Percentiles rank a stretch among this genome's conserved stretches.
phyloP scores from a whole-genome alignment of 306 rosid genomes.

The Pyrus communis region DNA sequence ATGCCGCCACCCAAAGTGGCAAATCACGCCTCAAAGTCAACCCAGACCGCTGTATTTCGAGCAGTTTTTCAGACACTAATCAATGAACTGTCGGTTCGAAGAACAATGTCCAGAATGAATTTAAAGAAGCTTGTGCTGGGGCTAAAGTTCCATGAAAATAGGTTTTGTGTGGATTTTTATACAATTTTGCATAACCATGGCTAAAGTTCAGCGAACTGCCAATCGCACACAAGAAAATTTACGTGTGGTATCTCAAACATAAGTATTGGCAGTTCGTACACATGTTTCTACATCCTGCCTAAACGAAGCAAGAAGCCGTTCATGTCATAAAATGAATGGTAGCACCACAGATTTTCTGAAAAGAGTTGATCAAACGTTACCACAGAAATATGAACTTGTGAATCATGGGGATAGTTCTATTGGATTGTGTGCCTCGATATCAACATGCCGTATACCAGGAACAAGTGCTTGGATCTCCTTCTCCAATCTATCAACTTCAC shows the following conservation, averaged over 20 bases:
- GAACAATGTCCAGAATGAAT: too few relatives aligned
- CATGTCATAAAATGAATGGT: background rate
- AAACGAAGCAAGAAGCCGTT: background rate
- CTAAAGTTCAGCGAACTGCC: too few relatives aligned
- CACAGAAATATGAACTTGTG: background rate
- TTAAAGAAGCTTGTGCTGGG: too few relatives aligned
- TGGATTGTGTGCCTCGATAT: constrained; percentile 97
- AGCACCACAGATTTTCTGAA: background rate
- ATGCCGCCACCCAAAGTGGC: too few relatives aligned
- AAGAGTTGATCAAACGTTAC: constrained; percentile 8
- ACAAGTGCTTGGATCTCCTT: constrained; percentile 88
- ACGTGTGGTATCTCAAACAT: background rate
- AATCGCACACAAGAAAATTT: background rate
- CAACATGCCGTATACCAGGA: constrained; percentile 91
- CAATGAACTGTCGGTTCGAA: too few relatives aligned
- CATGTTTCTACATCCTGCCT: background rate
- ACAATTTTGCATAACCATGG: too few relatives aligned
- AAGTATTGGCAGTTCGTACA: background rate
- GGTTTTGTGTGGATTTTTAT: too few relatives aligned
- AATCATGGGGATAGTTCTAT: constrained; percentile 34
- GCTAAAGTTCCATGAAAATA: too few relatives aligned
- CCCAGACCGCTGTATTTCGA: too few relatives aligned
- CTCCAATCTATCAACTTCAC: constrained; percentile 94
- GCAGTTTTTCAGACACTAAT: too few relatives aligned
- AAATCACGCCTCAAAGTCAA: too few relatives aligned